Percentiles rank a stretch among this genome's conserved stretches.
Conservation (phyloP, 2,329 filamentous ascomycete genomes). For the Grosmannia huntii region DNA sequence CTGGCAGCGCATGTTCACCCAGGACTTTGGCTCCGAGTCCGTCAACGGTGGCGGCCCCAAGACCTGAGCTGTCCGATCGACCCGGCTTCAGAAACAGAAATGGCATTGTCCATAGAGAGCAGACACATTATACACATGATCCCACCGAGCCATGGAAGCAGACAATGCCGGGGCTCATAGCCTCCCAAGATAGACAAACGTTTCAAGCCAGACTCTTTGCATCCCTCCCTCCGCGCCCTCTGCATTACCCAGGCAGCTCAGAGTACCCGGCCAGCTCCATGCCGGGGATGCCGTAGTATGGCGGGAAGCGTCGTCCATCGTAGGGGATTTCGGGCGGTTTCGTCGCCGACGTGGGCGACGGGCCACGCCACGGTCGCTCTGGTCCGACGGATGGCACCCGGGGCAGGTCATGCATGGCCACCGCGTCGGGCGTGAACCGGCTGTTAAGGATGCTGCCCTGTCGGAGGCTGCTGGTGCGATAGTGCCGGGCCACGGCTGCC, state of each 20-base stretch:
- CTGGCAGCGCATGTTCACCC: constrained; percentile 57
- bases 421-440: constrained; percentile 6
- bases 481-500: neutral
- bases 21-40: constrained; percentile 26
- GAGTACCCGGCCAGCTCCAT: constrained; percentile 6
- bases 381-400: constrained; percentile 3
- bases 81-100: neutral
- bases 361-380: neutral
- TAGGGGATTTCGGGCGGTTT: constrained; percentile 10
- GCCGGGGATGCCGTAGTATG: constrained; percentile 7
- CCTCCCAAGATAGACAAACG: neutral
- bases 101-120: neutral
- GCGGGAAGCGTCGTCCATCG: constrained; percentile 10
- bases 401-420: constrained; percentile 11
- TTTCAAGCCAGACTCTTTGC: neutral
- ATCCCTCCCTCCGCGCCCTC: neutral
- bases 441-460: neutral
- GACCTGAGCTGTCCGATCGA: neutral
- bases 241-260: constrained; percentile 10
- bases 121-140: neutral
- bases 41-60: neutral
- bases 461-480: constrained; percentile 1
- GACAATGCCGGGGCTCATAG: neutral
- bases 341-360: neutral
- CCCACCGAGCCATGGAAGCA: neutral